Percentiles rank a stretch among this genome's conserved stretches.
Conservation (phyloP, 1,139 yeast genomes). For the Kodamaea sp. region DNA sequence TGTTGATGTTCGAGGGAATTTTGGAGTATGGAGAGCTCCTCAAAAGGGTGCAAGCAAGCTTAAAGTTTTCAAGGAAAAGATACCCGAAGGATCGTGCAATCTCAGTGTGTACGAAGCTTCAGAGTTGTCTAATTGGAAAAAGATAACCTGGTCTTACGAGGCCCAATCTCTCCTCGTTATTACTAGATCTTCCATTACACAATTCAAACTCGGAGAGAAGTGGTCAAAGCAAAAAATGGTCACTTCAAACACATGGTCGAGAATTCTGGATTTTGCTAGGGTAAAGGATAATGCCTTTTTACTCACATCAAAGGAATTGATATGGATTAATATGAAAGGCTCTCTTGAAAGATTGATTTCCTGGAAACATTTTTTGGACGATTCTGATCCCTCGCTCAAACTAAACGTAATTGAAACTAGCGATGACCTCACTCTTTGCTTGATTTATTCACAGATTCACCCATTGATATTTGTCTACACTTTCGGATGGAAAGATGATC, state of each 20-base stretch:
- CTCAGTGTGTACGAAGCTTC: conserved; percentile 40
- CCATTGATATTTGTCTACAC: conserved; percentile 45
- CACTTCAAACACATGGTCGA: conserved; percentile 60
- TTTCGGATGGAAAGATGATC: conserved; percentile 39
- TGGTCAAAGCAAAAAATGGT: conserved; percentile 34
- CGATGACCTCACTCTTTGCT: conserved; percentile 29
- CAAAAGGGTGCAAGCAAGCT: neutral
- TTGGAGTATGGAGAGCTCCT: conserved; percentile 40
- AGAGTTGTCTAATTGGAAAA: conserved; percentile 60
- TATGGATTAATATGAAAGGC: conserved; percentile 40
- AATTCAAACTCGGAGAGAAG: conserved; percentile 24
- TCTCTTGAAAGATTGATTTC: conserved; percentile 48
- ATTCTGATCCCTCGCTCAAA: conserved; percentile 56
- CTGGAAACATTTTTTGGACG: conserved; percentile 68
- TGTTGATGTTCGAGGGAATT: conserved; percentile 55
- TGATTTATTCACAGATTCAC: conserved; percentile 42
- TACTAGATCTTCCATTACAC: conserved; percentile 46
- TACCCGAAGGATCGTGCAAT: neutral
- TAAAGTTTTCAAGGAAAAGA: neutral
- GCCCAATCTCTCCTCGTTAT: conserved; percentile 36
- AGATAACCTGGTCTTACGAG: conserved; percentile 46
- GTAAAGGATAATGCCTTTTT: conserved; percentile 39
- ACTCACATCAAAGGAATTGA: conserved; percentile 63
- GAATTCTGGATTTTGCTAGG: conserved; percentile 44
- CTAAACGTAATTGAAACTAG: conserved; percentile 29